Percentiles rank a stretch among this genome's conserved stretches.
phyloP scores from a whole-genome alignment of 2,329 filamentous ascomycete genomes.

The Aspergillus hiratsukae region DNA sequence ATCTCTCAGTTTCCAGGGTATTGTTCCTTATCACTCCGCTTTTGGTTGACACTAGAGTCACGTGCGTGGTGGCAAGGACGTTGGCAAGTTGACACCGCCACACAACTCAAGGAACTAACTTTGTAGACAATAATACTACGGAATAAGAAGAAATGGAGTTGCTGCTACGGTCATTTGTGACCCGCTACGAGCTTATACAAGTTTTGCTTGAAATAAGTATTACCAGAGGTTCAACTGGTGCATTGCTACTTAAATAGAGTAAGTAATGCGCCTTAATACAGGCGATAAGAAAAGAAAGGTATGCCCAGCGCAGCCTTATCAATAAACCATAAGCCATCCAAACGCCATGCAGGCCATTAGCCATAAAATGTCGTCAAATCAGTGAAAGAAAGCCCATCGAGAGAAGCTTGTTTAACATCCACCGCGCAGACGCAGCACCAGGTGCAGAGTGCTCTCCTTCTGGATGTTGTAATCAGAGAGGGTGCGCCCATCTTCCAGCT shows the following conservation, averaged over 20 bases:
- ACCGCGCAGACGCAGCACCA: constrained; percentile 48
- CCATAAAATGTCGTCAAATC: constrained; percentile 22
- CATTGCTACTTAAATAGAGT: constrained; percentile 13
- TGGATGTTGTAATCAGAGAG: constrained; percentile 53
- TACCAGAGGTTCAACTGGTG: constrained; percentile 2
- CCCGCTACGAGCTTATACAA: background rate
- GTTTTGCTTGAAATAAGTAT: background rate
- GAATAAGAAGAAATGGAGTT: background rate
- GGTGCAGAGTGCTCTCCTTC: constrained; percentile 61
- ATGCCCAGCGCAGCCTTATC: constrained; percentile 19
- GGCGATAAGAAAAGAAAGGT: constrained; percentile 19
- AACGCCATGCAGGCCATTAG: constrained; percentile 36
- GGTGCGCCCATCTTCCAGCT: constrained; percentile 51
- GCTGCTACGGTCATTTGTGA: background rate
- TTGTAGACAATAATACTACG: background rate
- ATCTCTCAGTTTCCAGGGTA: background rate
- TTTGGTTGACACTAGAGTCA: constrained; percentile 1
- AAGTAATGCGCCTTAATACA: constrained; percentile 15
- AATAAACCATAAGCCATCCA: constrained; percentile 25
- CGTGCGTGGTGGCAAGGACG: constrained; percentile 5
- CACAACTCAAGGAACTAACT: background rate
- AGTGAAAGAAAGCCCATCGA: constrained; percentile 15
- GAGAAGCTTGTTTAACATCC: constrained; percentile 31
- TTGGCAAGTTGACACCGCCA: background rate
- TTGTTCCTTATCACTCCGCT: constrained; percentile 1